Percentiles rank a stretch among this genome's conserved stretches.
phyloP scores from a whole-genome alignment of 495 filamentous ascomycete genomes.

The Xylaria intraflava region DNA sequence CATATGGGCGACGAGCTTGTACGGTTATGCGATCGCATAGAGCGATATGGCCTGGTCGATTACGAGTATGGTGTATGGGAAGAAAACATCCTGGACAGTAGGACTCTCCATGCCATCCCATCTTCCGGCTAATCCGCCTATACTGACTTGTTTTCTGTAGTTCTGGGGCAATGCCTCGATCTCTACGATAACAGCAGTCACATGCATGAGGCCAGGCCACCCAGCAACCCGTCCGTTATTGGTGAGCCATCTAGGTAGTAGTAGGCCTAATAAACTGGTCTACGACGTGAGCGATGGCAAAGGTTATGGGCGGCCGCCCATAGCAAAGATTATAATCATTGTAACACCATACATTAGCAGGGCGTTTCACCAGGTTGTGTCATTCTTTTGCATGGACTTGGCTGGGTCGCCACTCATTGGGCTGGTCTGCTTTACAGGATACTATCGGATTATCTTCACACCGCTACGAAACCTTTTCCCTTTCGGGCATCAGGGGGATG shows the following conservation, averaged over 20 bases:
- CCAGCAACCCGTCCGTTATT: neutral
- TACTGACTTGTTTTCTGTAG: constrained; percentile 33
- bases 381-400: constrained; percentile 5
- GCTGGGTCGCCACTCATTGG: constrained; percentile 10
- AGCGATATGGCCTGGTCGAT: constrained; percentile 86
- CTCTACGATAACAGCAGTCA: constrained; percentile 38
- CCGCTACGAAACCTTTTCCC: constrained; percentile 1
- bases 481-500: constrained; percentile 8
- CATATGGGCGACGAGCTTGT: constrained; percentile 77
- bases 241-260: neutral
- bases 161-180: constrained; percentile 61
- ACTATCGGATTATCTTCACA: constrained; percentile 4
- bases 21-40: constrained; percentile 74
- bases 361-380: constrained; percentile 10
- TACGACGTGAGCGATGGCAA: neutral
- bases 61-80: constrained; percentile 97
- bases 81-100: constrained; percentile 81
- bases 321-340: neutral
- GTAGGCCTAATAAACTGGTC: no score
- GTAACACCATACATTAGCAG: constrained; percentile 8
- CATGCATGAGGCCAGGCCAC: constrained; percentile 22
- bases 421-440: constrained; percentile 3
- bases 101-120: constrained; percentile 24
- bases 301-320: neutral
- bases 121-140: neutral